Conservation (phyloP, 352 stramenopile genomes). For the Globisporangium middletonii region DNA sequence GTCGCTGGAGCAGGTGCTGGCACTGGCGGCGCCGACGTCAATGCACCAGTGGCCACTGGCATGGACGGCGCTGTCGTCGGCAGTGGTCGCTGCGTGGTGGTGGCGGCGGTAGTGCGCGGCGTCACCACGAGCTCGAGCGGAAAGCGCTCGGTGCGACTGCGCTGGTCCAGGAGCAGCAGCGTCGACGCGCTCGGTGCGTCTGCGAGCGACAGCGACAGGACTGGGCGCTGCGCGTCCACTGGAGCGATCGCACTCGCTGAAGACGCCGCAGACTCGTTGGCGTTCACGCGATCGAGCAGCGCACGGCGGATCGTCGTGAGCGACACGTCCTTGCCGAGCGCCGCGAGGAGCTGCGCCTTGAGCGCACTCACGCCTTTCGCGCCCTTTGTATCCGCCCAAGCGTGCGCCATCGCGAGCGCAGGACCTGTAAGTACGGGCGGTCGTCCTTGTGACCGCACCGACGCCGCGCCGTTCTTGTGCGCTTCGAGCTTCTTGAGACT, state of each 20-base stretch:
- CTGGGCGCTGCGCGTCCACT: not conserved
- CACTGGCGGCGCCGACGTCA: not conserved
- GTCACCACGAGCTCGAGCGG: no score
- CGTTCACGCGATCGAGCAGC: not conserved
- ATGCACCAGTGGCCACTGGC: not conserved
- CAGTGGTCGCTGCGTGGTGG: no score
- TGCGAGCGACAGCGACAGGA: no score
- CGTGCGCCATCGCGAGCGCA: not conserved
- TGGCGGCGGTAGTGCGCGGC: no score
- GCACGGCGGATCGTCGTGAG: conserved; percentile 3
- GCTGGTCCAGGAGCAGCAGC: no score
- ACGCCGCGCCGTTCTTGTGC: not conserved
- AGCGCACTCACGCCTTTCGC: not conserved
- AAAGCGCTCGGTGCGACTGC: no score
- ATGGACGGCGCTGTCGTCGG: no score
- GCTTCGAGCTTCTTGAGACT: conserved; percentile 1
- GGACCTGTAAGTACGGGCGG: not conserved
- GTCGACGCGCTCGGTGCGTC: no score
- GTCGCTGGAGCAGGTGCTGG: not conserved
- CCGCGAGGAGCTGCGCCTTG: not conserved
- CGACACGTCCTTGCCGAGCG: not conserved
- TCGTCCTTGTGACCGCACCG: not conserved
- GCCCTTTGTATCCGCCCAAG: not conserved
- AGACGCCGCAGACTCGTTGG: not conserved
- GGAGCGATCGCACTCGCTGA: no score